phyloP scores from a whole-genome alignment of 2,329 filamentous ascomycete species.

The Aspergillus unguis region DNA sequence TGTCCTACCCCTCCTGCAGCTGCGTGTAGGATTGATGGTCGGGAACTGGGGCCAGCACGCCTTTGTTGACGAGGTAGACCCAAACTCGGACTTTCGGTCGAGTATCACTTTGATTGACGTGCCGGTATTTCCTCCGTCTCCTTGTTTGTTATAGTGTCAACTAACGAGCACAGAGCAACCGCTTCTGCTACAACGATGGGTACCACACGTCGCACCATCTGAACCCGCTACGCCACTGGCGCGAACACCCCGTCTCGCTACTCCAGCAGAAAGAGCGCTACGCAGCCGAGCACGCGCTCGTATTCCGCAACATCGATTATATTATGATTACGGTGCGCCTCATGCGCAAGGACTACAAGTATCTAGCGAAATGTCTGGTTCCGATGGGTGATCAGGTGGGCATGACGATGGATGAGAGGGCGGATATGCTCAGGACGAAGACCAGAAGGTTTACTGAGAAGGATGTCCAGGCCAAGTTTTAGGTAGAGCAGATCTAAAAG shows the following conservation, averaged over 20 bases:
- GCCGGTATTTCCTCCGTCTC: constrained; percentile 47
- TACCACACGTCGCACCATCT: constrained; percentile 64
- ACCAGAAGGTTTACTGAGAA: constrained; percentile 56
- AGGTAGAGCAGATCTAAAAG: not conserved
- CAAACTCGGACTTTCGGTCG: constrained; percentile 72
- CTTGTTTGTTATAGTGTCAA: not conserved
- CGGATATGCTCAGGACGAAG: constrained; percentile 60
- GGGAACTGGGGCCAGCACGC: constrained; percentile 85
- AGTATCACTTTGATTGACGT: constrained; percentile 79
- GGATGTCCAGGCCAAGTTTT: constrained; percentile 14
- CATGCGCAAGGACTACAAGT: constrained; percentile 66
- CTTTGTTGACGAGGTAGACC: constrained; percentile 70
- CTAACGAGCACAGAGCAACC: constrained; percentile 60
- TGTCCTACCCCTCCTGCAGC: constrained; percentile 61
- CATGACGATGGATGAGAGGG: constrained; percentile 63
- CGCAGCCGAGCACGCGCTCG: constrained; percentile 63
- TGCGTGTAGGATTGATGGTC: constrained; percentile 72
- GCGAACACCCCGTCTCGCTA: constrained; percentile 73
- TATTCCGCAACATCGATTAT: constrained; percentile 80
- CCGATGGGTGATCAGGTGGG: constrained; percentile 69
- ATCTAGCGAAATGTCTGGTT: constrained; percentile 67
- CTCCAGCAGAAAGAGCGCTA: constrained; percentile 67
- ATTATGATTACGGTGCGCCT: constrained; percentile 69
- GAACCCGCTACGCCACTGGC: constrained; percentile 63
- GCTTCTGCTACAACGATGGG: constrained; percentile 78